Evolutionary conservation across 345 rosid species (phyloP).

Genomic region (Balakata baccata): DNA sequence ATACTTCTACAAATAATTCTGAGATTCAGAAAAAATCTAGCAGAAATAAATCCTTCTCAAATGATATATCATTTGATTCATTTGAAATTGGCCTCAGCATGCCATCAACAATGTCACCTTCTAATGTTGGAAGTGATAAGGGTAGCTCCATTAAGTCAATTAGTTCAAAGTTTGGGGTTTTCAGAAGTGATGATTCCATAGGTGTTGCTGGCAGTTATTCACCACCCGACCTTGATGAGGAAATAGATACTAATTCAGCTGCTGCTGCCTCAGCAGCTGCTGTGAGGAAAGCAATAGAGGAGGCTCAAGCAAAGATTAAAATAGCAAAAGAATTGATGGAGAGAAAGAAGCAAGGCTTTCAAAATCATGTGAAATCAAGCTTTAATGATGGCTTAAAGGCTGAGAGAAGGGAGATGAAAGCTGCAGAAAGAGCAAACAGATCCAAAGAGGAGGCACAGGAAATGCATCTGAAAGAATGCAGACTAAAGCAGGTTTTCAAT

Average conservation of each 20-base stretch:
- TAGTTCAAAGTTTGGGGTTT: conserved; percentile 33
- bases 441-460: conserved; percentile 31
- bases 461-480: conserved; percentile 21
- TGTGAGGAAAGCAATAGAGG: conserved; percentile 76
- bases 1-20: conserved; percentile 20
- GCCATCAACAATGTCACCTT: conserved; percentile 32
- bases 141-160: conserved; percentile 19
- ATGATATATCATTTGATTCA: conserved; percentile 36
- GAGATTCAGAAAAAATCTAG: conserved; percentile 28
- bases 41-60: conserved; percentile 33
- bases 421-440: conserved; percentile 34
- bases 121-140: conserved; percentile 21
- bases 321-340: conserved; percentile 75
- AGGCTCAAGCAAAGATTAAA: conserved; percentile 72
- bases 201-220: conserved; percentile 39
- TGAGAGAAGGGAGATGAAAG: conserved; percentile 31
- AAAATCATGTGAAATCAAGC: conserved; percentile 36
- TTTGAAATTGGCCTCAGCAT: conserved; percentile 34
- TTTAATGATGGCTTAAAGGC: conserved; percentile 32
- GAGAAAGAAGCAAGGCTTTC: conserved; percentile 56
- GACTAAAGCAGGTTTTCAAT: conserved; percentile 24
- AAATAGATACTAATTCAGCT: conserved; percentile 64
- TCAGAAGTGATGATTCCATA: conserved; percentile 37
- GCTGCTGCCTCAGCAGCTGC: conserved; percentile 93
- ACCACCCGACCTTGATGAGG: conserved; percentile 62